A percentile compares a stretch with the other conserved stretches of the same genome.
Evolutionary conservation across 1,284 basidiomycete species (phyloP).

Genomic region (Phellopilus nigrolimitatus): DNA sequence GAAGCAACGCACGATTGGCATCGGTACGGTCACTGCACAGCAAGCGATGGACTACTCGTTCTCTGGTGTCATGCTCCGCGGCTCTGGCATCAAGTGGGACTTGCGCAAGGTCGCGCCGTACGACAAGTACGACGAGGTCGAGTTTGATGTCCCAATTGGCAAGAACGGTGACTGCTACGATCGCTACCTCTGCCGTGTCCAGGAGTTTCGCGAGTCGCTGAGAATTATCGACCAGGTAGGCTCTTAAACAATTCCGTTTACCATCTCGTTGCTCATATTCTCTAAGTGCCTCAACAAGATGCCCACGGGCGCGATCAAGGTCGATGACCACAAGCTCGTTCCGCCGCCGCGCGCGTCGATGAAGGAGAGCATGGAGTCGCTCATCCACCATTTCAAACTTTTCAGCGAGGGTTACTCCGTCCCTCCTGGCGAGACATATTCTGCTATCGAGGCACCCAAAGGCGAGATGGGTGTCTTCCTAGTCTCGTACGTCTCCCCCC

Average conservation of each 20-base stretch:
- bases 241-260: neutral
- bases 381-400: slow-evolving; percentile 99
- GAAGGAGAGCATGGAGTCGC: slow-evolving; percentile 98
- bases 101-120: slow-evolving; percentile 90
- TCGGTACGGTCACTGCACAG: slow-evolving; percentile 90
- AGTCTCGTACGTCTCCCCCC: slow-evolving; percentile 66
- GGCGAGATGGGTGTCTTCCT: slow-evolving; percentile 98
- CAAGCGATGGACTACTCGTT: slow-evolving; percentile 93
- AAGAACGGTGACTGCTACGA: slow-evolving; percentile 98
- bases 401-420: slow-evolving; percentile 98
- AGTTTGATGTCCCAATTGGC: slow-evolving; percentile 95
- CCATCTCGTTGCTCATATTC: neutral
- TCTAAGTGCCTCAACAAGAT: slow-evolving; percentile 93
- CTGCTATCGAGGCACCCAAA: slow-evolving; percentile 97
- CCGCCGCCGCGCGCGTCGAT: slow-evolving; percentile 96
- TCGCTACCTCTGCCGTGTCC: slow-evolving; percentile 93
- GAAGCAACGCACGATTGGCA: slow-evolving; percentile 91
- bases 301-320: slow-evolving; percentile 87
- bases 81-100: slow-evolving; percentile 95
- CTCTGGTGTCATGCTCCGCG: slow-evolving; percentile 95
- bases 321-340: slow-evolving; percentile 96
- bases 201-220: slow-evolving; percentile 95
- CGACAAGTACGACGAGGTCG: slow-evolving; percentile 97
- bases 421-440: slow-evolving; percentile 97
- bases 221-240: slow-evolving; percentile 79